Percentiles rank a stretch among this genome's conserved stretches.
Evolutionary conservation across 2,329 filamentous ascomycete species (phyloP).

Genomic region (Coniosporium tulheliwenetii): DNA sequence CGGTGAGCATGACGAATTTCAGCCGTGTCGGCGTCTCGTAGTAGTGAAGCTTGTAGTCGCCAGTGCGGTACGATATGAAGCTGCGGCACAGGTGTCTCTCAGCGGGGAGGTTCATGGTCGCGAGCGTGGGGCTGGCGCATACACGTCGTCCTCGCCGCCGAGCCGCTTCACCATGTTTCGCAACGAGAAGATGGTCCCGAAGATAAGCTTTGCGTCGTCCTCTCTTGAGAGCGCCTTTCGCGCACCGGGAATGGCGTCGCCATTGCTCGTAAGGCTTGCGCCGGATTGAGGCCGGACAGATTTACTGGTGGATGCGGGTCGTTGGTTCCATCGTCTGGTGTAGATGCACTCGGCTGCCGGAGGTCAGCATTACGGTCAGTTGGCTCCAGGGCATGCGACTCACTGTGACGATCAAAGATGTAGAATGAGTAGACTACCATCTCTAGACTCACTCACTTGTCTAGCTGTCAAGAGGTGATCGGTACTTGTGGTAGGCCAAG

Average conservation of each 20-base stretch:
- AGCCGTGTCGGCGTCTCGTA: slow-evolving; percentile 95
- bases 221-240: slow-evolving; percentile 37
- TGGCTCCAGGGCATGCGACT: slow-evolving; percentile 12
- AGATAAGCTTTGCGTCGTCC: slow-evolving; percentile 93
- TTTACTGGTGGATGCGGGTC: slow-evolving; percentile 30
- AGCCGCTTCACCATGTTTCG: slow-evolving; percentile 95
- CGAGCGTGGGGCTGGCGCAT: slow-evolving; percentile 7
- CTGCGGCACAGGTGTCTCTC: slow-evolving; percentile 24
- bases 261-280: slow-evolving; percentile 29
- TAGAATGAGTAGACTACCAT: slow-evolving; percentile 98
- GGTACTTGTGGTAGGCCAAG: no score
- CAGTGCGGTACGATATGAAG: slow-evolving; percentile 87
- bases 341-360: slow-evolving; percentile 87
- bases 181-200: slow-evolving; percentile 89
- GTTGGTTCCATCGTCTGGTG: slow-evolving; percentile 65
- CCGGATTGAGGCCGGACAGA: slow-evolving; percentile 33
- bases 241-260: slow-evolving; percentile 13
- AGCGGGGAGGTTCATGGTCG: slow-evolving; percentile 3
- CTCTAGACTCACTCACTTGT: slow-evolving; percentile 8
- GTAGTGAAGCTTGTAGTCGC: slow-evolving; percentile 95
- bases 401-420: slow-evolving; percentile 98
- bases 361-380: slow-evolving; percentile 1
- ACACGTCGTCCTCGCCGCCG: slow-evolving; percentile 75
- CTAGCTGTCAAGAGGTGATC: no score
- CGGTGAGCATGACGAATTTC: slow-evolving; percentile 93